phyloP scores from a whole-genome alignment of 306 rosid species.

The Cucurbita maxima region DNA sequence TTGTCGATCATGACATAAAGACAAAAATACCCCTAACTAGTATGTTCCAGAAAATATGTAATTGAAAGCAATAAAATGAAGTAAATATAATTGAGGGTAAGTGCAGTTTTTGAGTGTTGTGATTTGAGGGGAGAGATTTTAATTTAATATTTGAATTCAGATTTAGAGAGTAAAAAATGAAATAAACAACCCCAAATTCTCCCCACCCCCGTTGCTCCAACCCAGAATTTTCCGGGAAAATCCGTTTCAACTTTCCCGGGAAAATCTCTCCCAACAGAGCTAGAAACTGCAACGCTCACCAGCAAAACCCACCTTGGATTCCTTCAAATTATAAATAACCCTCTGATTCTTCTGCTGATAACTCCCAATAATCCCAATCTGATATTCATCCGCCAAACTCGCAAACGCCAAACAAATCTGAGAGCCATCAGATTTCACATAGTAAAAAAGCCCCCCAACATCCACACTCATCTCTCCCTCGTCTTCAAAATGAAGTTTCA shows the following conservation, averaged over 20 bases:
- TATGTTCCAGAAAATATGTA: no score
- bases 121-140: no score
- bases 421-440: conserved; percentile 49
- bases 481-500: conserved; percentile 45
- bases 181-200: neutral
- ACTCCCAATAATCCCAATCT: conserved; percentile 51
- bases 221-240: neutral
- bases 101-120: no score
- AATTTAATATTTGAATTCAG: no score
- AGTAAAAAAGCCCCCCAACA: conserved; percentile 35
- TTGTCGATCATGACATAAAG: no score
- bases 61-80: no score
- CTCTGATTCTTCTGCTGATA: conserved; percentile 86
- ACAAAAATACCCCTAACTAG: no score
- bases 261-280: neutral
- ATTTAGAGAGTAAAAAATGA: no score
- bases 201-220: neutral
- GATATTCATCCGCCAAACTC: conserved; percentile 40
- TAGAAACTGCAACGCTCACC: conserved; percentile 52
- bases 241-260: neutral
- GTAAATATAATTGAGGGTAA: no score
- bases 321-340: conserved; percentile 57
- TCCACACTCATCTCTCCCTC: conserved; percentile 49
- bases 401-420: conserved; percentile 72
- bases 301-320: conserved; percentile 67